Base-by-base conservation (phyloP, 495 filamentous ascomycete species). In the Hypoxylon subgilvum region DNA sequence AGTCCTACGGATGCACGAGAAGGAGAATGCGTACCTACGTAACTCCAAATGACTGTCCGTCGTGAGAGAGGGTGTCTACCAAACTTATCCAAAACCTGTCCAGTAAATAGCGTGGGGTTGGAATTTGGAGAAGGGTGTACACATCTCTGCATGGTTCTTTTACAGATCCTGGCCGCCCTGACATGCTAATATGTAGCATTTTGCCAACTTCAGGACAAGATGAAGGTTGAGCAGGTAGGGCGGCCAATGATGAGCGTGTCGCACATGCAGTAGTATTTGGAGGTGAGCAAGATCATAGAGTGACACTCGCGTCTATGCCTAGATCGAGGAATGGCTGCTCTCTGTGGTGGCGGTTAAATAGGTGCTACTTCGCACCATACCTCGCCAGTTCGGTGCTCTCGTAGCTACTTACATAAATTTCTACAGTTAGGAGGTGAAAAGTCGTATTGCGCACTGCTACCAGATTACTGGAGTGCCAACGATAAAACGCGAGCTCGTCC, bases 331-430 rank as follows among this genome's bases (percentile, higher is more conserved):
- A n/a, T n/a, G n/a, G n/a, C n/a, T n/a, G n/a, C n/a, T n/a, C n/a
- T n/a, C n/a, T n/a, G n/a, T n/a, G n/a, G n/a, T n/a, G 43, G 61
- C 61, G 61, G 53, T 36, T 64, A 64, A 58, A 64, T 54, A 58
- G 23, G 19, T 48, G 34, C 47, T 28, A 35, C 17, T 10, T 57
- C 39, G 32, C 45, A 22, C 3, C 30, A 31, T 28, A n/a, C n/a
- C 19, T 16, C 31, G 14, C 17, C 27, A 32, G 27, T 28, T 12
- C 25, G 22, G 28, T 50, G 44, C 16, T 32, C 44, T 42, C n/a
- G n/a, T 17, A 23, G 9, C 36, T 32, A 30, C 19, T 25, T 52
- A 10, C 14, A 30, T 30, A 34, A 39, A 34, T 41, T 41, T 25
- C 25, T 27, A 5, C 9, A 12, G 22, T 2, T 27, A 19, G 44